These are phyloP conservation scores for Suhomyces maxii DNA, from an alignment of 1,139 yeast genomes.

Conservation along the genomic window DNA sequence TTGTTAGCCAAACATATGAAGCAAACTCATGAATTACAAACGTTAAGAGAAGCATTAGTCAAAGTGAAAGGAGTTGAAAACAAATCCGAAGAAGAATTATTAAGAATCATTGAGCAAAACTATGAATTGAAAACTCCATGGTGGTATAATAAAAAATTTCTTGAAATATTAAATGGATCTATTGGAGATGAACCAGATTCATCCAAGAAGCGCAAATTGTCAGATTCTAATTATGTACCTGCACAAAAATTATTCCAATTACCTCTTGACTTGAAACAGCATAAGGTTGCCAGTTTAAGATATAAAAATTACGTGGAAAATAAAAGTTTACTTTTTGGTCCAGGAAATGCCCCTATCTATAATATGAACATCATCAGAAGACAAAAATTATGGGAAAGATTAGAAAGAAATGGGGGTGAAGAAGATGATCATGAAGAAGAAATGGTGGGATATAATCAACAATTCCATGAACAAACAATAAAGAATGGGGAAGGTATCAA, in stretches of 20 bases:
- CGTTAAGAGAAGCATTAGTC: slow-evolving; percentile 26
- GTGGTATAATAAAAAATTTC: slow-evolving; percentile 42
- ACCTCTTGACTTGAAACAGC: slow-evolving; percentile 38
- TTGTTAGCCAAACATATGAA: slow-evolving; percentile 65
- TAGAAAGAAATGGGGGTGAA: slow-evolving; percentile 9
- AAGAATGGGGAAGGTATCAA: slow-evolving; percentile 8
- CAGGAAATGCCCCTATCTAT: slow-evolving; percentile 3
- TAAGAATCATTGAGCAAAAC: slow-evolving; percentile 33
- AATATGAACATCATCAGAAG: slow-evolving; percentile 15
- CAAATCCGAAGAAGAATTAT: slow-evolving; percentile 25
- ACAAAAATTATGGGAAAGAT: slow-evolving; percentile 13
- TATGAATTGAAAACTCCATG: slow-evolving; percentile 41
- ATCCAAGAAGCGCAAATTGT: not conserved
- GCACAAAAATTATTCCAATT: slow-evolving; percentile 20
- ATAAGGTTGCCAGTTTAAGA: slow-evolving; percentile 33
- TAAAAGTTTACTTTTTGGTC: slow-evolving; percentile 8
- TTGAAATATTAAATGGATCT: slow-evolving; percentile 16
- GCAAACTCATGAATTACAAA: slow-evolving; percentile 57
- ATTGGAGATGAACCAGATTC: slow-evolving; percentile 14
- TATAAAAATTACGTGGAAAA: slow-evolving; percentile 27
- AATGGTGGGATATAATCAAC: slow-evolving; percentile 4
- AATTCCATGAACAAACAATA: slow-evolving; percentile 9
- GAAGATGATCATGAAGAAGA: slow-evolving; percentile 11
- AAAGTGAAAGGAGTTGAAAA: slow-evolving; percentile 4
- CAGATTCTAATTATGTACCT: slow-evolving; percentile 2